Evolutionary conservation across 768 basidiomycete species (phyloP).

Genomic region (Rhizopogon rudus): DNA sequence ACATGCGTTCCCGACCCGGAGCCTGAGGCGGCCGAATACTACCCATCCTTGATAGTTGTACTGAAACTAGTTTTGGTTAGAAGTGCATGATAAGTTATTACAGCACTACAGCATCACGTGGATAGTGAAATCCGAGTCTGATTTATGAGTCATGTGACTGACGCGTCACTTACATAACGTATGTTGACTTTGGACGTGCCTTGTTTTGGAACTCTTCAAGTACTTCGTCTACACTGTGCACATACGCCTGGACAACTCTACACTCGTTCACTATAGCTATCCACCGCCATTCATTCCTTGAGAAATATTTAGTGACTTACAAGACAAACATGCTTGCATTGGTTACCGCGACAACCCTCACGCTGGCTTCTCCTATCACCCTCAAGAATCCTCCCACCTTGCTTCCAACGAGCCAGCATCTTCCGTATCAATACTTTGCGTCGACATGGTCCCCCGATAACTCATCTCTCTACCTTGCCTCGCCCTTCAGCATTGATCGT

Average conservation of each 20-base stretch:
- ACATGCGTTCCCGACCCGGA: too few species aligned
- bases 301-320: not conserved
- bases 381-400: constrained; percentile 41
- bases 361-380: constrained; percentile 35
- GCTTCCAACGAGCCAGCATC: constrained; percentile 26
- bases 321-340: constrained; percentile 42
- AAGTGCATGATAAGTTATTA: too few species aligned
- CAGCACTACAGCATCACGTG: too few species aligned
- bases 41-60: too few species aligned
- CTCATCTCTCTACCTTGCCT: constrained; percentile 48
- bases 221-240: too few species aligned
- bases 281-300: not conserved
- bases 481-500: constrained; percentile 40
- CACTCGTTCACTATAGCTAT: not conserved
- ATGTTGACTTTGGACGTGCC: too few species aligned
- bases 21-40: too few species aligned
- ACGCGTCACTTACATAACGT: too few species aligned
- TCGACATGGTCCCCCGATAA: constrained; percentile 58
- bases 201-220: too few species aligned
- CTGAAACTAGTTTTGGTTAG: too few species aligned
- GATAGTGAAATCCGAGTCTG: too few species aligned
- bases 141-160: too few species aligned
- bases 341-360: constrained; percentile 39
- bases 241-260: not conserved
- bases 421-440: constrained; percentile 20